Base-by-base conservation (phyloP, 352 stramenopile species). In the Globisporangium spiculum region DNA sequence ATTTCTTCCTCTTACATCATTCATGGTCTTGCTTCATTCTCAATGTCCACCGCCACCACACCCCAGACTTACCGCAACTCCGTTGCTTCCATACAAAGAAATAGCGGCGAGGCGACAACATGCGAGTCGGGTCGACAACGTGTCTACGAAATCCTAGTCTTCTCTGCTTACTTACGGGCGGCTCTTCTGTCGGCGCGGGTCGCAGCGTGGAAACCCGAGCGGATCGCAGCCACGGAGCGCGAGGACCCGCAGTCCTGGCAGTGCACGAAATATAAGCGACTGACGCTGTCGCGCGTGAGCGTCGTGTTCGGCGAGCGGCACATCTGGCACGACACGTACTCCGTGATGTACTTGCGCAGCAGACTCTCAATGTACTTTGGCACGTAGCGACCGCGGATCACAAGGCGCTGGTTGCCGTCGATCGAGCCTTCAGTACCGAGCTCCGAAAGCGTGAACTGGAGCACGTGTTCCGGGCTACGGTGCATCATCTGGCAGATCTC, bases 261-360 rank as follows among this genome's bases (percentile, higher is more conserved):
- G 74, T 99, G 92, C 65, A 98, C 96, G 78, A 99, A 99, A 80
- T 98, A 98, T 65, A 99, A 89, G 53, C 98, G 90, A 57, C 88
- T 98, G 44, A 98, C 95, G 68, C 86, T 93, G 89, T 99, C 97
- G 74, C 97, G 94, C 62, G 93, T 97, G 60, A 99, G 82, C 67
- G 97, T 98, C 60, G 98, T 99, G 80, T 99, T 99, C 30, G 97
- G 92, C 63, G 89, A 98, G 71, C 96, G 94, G 84, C 98, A 99
- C 96, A 99, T 99, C 78, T 99, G 93, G 86, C 98, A 99, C 71
- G 96, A 99, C 27, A 99, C 98, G 84, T 99, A 99, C 78, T 99
- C 97, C 26, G 96, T 97, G 72, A 99, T 99, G 83, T 99, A 99
- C 83, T 99, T 99, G 65, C 96, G 86, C 58, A 99, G 88, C 74